A percentile compares a stretch with the other conserved stretches of the same genome.
Conservation (phyloP, 73 alveolate species). For the Diophrys appendiculata region DNA sequence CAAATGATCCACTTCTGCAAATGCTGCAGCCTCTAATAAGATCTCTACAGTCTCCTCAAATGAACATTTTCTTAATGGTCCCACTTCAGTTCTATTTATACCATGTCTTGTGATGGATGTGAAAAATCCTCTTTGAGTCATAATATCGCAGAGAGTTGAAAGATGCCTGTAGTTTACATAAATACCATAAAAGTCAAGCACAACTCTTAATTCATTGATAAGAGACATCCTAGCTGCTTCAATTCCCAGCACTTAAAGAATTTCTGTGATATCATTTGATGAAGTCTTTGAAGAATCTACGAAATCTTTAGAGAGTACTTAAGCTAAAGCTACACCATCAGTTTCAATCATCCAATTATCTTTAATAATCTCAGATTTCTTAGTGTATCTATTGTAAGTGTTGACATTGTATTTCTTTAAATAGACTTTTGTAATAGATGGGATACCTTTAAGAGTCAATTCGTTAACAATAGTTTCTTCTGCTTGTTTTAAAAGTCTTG, state of each 20-base stretch:
- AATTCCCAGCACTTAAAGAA: conserved; percentile 77
- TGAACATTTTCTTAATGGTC: conserved; percentile 92
- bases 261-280: conserved; percentile 87
- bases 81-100: conserved; percentile 93
- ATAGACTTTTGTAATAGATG: conserved; percentile 89
- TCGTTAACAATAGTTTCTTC: conserved; percentile 80
- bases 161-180: conserved; percentile 95
- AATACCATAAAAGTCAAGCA: conserved; percentile 85
- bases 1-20: conserved; percentile 90
- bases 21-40: conserved; percentile 98
- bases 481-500: conserved; percentile 55
- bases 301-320: conserved; percentile 70
- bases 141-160: conserved; percentile 93
- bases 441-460: conserved; percentile 90
- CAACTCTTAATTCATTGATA: conserved; percentile 88
- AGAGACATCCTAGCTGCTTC: conserved; percentile 92
- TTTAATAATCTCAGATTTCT: conserved; percentile 55
- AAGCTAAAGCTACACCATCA: conserved; percentile 91
- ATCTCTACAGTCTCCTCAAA: conserved; percentile 99
- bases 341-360: conserved; percentile 97
- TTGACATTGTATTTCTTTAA: conserved; percentile 70
- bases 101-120: conserved; percentile 99
- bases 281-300: conserved; percentile 80
- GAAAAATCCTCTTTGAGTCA: conserved; percentile 97
- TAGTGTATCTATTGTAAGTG: conserved; percentile 67